Base-by-base conservation (phyloP, 2,329 filamentous ascomycete species). In the Xylariales sp. region DNA sequence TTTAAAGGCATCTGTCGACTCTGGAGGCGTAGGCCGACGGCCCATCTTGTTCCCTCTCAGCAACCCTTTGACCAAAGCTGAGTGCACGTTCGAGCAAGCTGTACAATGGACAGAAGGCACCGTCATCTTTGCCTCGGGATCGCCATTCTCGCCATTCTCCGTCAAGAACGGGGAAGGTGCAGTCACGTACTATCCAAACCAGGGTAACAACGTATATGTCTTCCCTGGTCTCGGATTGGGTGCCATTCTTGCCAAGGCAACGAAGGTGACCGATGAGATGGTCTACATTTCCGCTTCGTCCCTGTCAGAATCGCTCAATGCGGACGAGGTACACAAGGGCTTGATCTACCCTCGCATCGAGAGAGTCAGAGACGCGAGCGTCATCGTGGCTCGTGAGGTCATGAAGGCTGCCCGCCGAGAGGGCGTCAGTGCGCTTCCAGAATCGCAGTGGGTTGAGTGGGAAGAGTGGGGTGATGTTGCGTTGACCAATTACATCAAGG, bases 161-260 rank as follows among this genome's bases (percentile, higher is more conserved):
- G 75, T 79, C 58, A 84, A 84, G 68, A 61, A 67, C 19, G 68
- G 71, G 22, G 78, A 80, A 31, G 71, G 76, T 46, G 69, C 70
- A 38, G 72, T 80, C 51, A 86, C 80, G 24, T 84, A 88, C 68
- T 75, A 86, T 65, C 84, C 85, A 42, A 88, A 86, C 66, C 84
- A 88, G 71, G 90, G 91, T 51, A 90, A 90, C 76, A 84, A 84
- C 56, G 78, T 83, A 71, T 96, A 96, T 62, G 87, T 98, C 47
- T 98, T 98, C 82, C 93, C 93, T 1, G 93, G 91, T 57, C 86
- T 97, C 45, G 93, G 93, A 43, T 81, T 97, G 21, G 93, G 90
- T 46, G 86, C 91, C 51, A 96, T 97, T 59, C 78, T 97, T 36
- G 83, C 84, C 68, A 94, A 96, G 73, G 79, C 89, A 10, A 82